phyloP scores from a whole-genome alignment of 2,329 filamentous ascomycete species.

The Myotisia sp. region DNA sequence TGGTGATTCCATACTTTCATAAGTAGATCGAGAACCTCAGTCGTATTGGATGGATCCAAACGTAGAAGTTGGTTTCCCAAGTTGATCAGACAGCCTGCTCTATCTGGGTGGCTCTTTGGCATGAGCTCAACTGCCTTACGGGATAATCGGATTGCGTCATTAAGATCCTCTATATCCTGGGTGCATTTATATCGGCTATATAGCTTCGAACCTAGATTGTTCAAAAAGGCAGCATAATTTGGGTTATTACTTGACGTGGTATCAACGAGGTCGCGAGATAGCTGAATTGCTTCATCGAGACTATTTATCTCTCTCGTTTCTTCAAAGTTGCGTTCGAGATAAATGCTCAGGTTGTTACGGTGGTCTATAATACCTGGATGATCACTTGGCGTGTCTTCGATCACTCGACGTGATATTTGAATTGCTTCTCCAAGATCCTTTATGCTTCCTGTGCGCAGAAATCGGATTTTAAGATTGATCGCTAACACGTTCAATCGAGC shows the following conservation, averaged over 20 bases:
- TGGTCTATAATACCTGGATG: neutral
- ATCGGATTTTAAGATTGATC: neutral
- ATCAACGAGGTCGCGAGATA: neutral
- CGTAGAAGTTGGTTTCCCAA: neutral
- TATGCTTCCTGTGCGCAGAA: neutral
- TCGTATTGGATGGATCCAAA: no score
- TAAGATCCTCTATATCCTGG: neutral
- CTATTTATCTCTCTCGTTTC: neutral
- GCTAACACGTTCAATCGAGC: neutral
- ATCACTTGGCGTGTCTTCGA: neutral
- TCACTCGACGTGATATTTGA: neutral
- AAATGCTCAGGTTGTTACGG: neutral
- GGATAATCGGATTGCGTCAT: neutral
- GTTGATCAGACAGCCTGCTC: neutral
- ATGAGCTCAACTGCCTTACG: neutral
- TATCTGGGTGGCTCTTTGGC: neutral
- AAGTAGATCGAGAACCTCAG: no score
- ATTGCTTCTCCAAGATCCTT: constrained; percentile 2
- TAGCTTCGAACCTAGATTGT: neutral
- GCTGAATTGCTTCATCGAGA: neutral
- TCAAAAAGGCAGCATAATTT: neutral
- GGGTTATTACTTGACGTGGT: neutral
- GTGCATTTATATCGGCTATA: neutral
- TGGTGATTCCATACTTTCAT: no score
- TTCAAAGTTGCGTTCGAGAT: neutral